A percentile compares a stretch with the other conserved stretches of the same genome.
These are phyloP conservation scores for Teunomyces pallodes DNA, from an alignment of 805 yeast genomes.

Conservation along the genomic window DNA sequence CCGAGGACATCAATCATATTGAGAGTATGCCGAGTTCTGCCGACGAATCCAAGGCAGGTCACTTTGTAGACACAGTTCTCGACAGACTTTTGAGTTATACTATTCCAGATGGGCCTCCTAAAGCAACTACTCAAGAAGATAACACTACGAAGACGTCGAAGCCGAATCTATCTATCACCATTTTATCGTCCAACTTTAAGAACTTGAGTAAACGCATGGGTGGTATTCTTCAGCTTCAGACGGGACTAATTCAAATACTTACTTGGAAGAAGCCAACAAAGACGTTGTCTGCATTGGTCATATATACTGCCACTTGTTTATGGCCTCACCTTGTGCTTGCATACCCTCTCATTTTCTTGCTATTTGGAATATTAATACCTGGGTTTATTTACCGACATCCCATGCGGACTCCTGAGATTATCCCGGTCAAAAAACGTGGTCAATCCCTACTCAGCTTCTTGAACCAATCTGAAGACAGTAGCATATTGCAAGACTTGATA, in stretches of 20 bases:
- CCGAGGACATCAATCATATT: not conserved
- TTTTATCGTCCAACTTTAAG: constrained; percentile 56
- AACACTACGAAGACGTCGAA: constrained; percentile 29
- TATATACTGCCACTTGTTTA: constrained; percentile 65
- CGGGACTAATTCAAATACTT: constrained; percentile 54
- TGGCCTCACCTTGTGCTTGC: constrained; percentile 68
- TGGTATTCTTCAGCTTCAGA: constrained; percentile 57
- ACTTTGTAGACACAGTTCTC: constrained; percentile 58
- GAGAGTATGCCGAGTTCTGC: not conserved
- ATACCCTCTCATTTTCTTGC: constrained; percentile 56
- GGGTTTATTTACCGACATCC: constrained; percentile 73
- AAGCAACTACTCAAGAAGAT: constrained; percentile 20
- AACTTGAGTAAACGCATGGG: constrained; percentile 56
- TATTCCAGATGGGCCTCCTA: constrained; percentile 42
- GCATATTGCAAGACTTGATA: constrained; percentile 31
- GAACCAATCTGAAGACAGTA: constrained; percentile 26
- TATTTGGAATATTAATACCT: constrained; percentile 63
- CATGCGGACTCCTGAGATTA: constrained; percentile 41
- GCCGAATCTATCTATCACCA: constrained; percentile 57
- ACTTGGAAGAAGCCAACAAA: constrained; percentile 76
- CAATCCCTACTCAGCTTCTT: constrained; percentile 49
- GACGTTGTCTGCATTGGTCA: constrained; percentile 57
- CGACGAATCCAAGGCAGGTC: constrained; percentile 18
- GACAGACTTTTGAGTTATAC: constrained; percentile 52
- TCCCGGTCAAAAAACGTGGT: constrained; percentile 49